These are phyloP conservation scores for Selaginella tamariscina DNA, from an alignment of 75 land plant species.

Conservation along the genomic window DNA sequence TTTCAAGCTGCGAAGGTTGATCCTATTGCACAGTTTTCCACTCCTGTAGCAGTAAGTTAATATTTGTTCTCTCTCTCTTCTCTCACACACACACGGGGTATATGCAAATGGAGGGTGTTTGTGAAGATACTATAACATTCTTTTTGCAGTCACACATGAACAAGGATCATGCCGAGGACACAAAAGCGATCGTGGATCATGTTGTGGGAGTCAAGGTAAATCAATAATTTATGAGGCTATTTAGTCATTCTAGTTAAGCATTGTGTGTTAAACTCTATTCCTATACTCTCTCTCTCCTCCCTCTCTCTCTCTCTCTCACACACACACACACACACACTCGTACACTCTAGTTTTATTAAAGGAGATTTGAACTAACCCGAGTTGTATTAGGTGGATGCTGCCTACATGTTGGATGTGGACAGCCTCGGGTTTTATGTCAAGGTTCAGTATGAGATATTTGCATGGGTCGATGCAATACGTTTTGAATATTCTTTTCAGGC, in stretches of 20 bases:
- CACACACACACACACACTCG: too few relatives aligned
- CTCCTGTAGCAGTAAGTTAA: slow-evolving; percentile 59
- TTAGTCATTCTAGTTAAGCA: too few relatives aligned
- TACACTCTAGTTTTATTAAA: too few relatives aligned
- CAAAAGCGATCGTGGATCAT: slow-evolving; percentile 61
- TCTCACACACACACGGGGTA: too few relatives aligned
- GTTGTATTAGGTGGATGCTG: slow-evolving; percentile 70
- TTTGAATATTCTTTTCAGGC: slow-evolving; percentile 27
- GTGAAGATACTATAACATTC: too few relatives aligned
- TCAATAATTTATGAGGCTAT: too few relatives aligned
- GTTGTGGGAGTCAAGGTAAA: slow-evolving; percentile 33
- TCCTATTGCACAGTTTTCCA: slow-evolving; percentile 75
- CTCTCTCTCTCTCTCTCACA: too few relatives aligned
- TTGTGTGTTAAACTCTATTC: too few relatives aligned
- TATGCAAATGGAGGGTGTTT: too few relatives aligned
- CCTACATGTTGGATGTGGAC: slow-evolving; percentile 77
- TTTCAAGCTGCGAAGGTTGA: slow-evolving; percentile 67
- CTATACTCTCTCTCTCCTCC: too few relatives aligned
- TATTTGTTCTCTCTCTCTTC: too few relatives aligned
- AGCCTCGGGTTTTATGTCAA: slow-evolving; percentile 88
- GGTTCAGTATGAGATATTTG: slow-evolving; percentile 38
- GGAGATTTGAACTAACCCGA: too few relatives aligned
- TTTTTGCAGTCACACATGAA: slow-evolving; percentile 86
- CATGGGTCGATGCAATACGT: background rate
- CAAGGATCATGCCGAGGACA: slow-evolving; percentile 83